Percentiles rank a stretch among this genome's conserved stretches.
These are phyloP conservation scores for Globisporangium paddicum DNA, from an alignment of 352 stramenopile species.

Conservation along the genomic window DNA sequence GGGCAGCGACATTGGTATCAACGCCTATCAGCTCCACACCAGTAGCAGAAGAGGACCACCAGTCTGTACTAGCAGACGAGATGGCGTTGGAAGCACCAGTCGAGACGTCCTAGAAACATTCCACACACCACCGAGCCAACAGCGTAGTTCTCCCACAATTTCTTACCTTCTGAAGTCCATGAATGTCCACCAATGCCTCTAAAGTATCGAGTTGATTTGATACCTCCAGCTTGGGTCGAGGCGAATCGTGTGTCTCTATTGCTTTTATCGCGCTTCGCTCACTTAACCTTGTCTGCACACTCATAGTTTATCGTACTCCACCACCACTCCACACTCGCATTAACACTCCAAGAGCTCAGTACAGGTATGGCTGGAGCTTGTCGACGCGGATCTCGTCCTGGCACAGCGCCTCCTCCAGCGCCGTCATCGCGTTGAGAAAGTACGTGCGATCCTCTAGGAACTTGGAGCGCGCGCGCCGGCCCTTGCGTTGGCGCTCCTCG, in stretches of 20 bases:
- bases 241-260: too few relatives aligned
- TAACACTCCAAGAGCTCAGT: slow-evolving; percentile 23
- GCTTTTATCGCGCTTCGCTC: too few relatives aligned
- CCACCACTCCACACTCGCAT: neutral
- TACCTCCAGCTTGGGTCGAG: too few relatives aligned
- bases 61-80: neutral
- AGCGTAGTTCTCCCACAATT: too few relatives aligned
- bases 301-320: neutral
- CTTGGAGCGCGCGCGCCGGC: slow-evolving; percentile 52
- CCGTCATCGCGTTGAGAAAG: slow-evolving; percentile 78
- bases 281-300: too few relatives aligned
- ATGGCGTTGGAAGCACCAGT: neutral
- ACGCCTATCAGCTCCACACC: neutral
- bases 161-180: too few relatives aligned
- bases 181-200: too few relatives aligned
- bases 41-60: slow-evolving; percentile 2
- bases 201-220: too few relatives aligned
- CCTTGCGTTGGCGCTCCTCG: slow-evolving; percentile 72
- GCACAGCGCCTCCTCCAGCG: slow-evolving; percentile 70
- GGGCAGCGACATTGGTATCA: slow-evolving; percentile 1
- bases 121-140: neutral
- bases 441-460: slow-evolving; percentile 78
- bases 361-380: slow-evolving; percentile 72
- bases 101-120: neutral
- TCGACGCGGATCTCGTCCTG: slow-evolving; percentile 78